Conservation (phyloP, 768 basidiomycete genomes). For the Sutorius australiensis region DNA sequence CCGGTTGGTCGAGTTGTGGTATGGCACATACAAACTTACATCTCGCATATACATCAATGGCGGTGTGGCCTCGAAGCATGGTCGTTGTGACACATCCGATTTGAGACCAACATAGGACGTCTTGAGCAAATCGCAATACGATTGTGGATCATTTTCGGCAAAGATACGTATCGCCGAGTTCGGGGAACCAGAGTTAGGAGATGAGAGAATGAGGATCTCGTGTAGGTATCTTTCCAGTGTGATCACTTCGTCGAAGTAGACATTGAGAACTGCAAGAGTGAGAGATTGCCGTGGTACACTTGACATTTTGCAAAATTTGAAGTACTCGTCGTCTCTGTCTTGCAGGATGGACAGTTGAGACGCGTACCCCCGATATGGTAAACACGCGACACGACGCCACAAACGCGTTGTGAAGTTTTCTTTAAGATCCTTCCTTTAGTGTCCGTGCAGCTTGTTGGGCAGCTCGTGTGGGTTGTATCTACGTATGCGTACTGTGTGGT, state of each 20-base stretch:
- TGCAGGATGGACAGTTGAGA: neutral
- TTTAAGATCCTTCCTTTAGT: too few species aligned
- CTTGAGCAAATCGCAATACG: slow-evolving; percentile 39
- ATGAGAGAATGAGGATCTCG: slow-evolving; percentile 30
- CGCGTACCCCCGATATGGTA: neutral
- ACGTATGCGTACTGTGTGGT: too few species aligned
- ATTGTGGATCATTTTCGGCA: slow-evolving; percentile 20
- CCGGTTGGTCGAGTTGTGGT: neutral
- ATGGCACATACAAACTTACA: slow-evolving; percentile 32
- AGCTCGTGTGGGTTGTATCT: too few species aligned
- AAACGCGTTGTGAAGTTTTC: neutral
- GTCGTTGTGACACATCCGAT: slow-evolving; percentile 16
- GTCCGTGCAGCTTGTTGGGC: too few species aligned
- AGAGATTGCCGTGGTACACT: slow-evolving; percentile 5
- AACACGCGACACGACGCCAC: neutral
- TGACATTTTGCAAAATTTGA: neutral
- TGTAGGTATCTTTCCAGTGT: slow-evolving; percentile 38
- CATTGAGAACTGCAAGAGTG: slow-evolving; percentile 35
- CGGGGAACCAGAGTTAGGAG: slow-evolving; percentile 9
- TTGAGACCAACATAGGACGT: slow-evolving; percentile 45
- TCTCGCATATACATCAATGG: slow-evolving; percentile 53
- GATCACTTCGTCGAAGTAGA: slow-evolving; percentile 43
- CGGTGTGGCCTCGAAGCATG: slow-evolving; percentile 29
- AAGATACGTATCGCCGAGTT: slow-evolving; percentile 3
- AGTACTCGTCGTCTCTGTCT: neutral